phyloP scores from a whole-genome alignment of 2,329 filamentous ascomycete genomes.

The Huntiella decipiens region DNA sequence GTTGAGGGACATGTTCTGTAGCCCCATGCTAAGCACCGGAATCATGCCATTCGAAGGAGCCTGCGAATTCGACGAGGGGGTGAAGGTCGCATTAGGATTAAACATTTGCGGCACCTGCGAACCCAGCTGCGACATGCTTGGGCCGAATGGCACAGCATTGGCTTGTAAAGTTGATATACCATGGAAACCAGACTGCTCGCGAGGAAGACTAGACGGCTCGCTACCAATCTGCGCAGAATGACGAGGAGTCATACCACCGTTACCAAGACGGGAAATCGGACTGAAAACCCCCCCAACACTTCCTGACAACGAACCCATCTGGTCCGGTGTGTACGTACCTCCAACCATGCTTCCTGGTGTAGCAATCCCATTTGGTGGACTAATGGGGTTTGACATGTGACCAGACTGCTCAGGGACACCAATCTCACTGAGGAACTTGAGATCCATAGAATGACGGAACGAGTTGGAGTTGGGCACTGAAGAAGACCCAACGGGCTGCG shows the following conservation, averaged over 20 bases:
- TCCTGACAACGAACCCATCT: neutral
- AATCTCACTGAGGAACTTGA: slow-evolving; percentile 31
- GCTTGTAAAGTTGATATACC: slow-evolving; percentile 39
- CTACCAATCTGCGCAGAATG: slow-evolving; percentile 4
- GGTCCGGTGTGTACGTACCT: slow-evolving; percentile 4
- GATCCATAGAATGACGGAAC: slow-evolving; percentile 38
- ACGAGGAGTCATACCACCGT: slow-evolving; percentile 6
- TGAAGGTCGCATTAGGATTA: slow-evolving; percentile 16
- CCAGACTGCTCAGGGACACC: slow-evolving; percentile 7
- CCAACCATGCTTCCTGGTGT: slow-evolving; percentile 7
- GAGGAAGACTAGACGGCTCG: slow-evolving; percentile 3
- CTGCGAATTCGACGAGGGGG: slow-evolving; percentile 15
- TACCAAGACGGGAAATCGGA: slow-evolving; percentile 8
- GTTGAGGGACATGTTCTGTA: slow-evolving; percentile 29
- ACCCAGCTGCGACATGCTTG: slow-evolving; percentile 21
- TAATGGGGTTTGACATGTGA: slow-evolving; percentile 7
- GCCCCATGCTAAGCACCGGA: slow-evolving; percentile 46
- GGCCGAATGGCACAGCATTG: slow-evolving; percentile 61
- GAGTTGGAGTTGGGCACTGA: slow-evolving; percentile 13
- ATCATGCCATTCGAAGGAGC: slow-evolving; percentile 18
- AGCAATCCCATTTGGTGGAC: slow-evolving; percentile 10
- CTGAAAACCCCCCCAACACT: slow-evolving; percentile 5
- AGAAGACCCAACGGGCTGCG: slow-evolving; percentile 7
- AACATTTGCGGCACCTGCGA: slow-evolving; percentile 15
- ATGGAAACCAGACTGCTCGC: slow-evolving; percentile 12